Conservation (phyloP, 148 eudicot species). For the Arctostaphylos glauca region DNA sequence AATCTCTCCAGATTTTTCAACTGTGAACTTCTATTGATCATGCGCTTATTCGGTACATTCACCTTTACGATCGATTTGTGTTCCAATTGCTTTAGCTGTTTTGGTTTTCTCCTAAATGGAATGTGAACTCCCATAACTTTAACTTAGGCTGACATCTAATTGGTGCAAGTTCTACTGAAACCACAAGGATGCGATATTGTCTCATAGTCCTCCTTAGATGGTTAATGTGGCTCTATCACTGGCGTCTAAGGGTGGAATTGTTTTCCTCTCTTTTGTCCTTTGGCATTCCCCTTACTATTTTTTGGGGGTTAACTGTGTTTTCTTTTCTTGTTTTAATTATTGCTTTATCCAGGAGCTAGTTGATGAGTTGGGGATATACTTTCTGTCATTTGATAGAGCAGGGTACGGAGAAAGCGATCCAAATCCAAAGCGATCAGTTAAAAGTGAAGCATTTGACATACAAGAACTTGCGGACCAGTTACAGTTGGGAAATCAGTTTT, state of each 20-base stretch:
- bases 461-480: slow-evolving; percentile 42
- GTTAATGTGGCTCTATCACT: neutral
- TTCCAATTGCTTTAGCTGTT: neutral
- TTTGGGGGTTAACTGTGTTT: neutral
- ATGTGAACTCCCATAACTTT: neutral
- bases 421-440: slow-evolving; percentile 33
- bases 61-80: neutral
- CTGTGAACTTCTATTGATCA: too few relatives aligned
- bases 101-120: neutral
- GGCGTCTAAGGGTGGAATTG: neutral
- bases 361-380: slow-evolving; percentile 33
- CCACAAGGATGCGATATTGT: neutral
- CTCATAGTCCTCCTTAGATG: neutral
- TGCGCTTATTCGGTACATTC: neutral
- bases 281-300: neutral
- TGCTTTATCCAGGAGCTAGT: slow-evolving; percentile 28
- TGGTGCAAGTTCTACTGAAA: neutral
- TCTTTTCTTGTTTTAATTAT: neutral
- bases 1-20: too few relatives aligned
- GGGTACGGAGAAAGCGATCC: slow-evolving; percentile 54
- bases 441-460: slow-evolving; percentile 41
- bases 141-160: neutral
- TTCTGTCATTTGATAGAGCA: slow-evolving; percentile 37
- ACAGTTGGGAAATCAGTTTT: slow-evolving; percentile 35
- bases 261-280: neutral